These are phyloP conservation scores for Cystobasidium pallidum DNA, from an alignment of 1,284 basidiomycete genomes.

Conservation along the genomic window DNA sequence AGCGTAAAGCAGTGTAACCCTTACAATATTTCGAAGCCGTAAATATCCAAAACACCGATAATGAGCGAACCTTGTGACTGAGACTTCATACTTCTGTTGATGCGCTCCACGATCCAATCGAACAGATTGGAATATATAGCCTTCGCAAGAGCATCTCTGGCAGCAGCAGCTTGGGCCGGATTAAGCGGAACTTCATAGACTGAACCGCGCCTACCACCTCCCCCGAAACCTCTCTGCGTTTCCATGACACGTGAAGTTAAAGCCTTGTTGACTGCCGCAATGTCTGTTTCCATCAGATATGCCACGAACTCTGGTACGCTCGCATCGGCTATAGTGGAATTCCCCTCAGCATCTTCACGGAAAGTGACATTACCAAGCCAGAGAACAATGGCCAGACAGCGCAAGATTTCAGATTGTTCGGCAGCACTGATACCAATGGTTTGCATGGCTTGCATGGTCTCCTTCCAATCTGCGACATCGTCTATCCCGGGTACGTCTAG, in stretches of 20 bases:
- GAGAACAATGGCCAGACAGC: conserved; percentile 86
- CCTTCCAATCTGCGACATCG: conserved; percentile 81
- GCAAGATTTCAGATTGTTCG: conserved; percentile 91
- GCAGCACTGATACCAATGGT: conserved; percentile 80
- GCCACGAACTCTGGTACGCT: conserved; percentile 94
- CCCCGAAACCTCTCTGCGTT: conserved; percentile 72
- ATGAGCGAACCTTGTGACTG: conserved; percentile 74
- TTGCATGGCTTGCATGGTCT: conserved; percentile 93
- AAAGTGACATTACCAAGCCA: conserved; percentile 98
- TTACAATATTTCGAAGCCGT: conserved; percentile 97
- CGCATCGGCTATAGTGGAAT: conserved; percentile 77
- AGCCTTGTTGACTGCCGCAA: conserved; percentile 77
- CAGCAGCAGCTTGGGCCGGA: conserved; percentile 83
- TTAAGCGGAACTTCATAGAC: conserved; percentile 97
- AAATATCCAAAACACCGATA: conserved; percentile 97
- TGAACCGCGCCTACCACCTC: conserved; percentile 79
- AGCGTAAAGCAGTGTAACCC: conserved; percentile 52
- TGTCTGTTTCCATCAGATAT: conserved; percentile 89
- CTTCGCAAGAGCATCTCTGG: conserved; percentile 90
- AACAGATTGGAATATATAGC: conserved; percentile 99
- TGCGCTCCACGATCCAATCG: conserved; percentile 97
- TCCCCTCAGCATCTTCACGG: conserved; percentile 84
- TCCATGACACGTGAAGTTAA: conserved; percentile 86
- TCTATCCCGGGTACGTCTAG: conserved; percentile 89
- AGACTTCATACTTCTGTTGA: conserved; percentile 96